Base-by-base conservation (phyloP, 805 yeast species). In the Myxozyma vanderwaltii region DNA sequence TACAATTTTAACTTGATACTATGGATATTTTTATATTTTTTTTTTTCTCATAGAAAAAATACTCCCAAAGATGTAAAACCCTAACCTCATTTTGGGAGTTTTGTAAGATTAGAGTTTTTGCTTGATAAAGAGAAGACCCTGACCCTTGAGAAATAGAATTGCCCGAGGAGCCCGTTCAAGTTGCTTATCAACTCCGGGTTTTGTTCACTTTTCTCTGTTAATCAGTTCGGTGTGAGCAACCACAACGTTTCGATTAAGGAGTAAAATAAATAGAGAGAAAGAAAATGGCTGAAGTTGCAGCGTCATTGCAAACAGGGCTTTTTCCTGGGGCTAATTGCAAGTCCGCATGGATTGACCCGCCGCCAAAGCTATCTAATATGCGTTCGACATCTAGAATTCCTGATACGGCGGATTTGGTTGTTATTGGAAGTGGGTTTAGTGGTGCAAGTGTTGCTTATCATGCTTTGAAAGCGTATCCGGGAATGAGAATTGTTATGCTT, bases 381-480 rank as follows among this genome's bases (percentile, higher is more conserved):
- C 48, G 60, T 13, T 45, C 63, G n/a, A 36, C 64, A 6, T 23
- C 55, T 5, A 31, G 8, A 7, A 59, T 79, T 10, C 82, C 82
- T 0, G 51, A 61, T 19, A 69, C 69, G 24, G 73, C 70, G 10
- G 81, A 79, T 56, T 69, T 76, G 7, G 68, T 78, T 26, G 73
- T 79, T 52, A 73, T 79, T 39, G 82, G 82, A 4, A 72, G 79
- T 1, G 82, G 82, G 4, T 77, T 77, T 58, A 72, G 80, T 15
- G 82, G 82, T 15, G 67, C 78, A 2, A 70, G 80, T 2, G 71
- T 72, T 7, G 79, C 79, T 0, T 72, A 72, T 59, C 73, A 72
- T 59, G 58, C 76, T 41, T 63, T 70, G 47, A 31, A 54, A 17
- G 48, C 57, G n/a, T 51, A 54, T 40, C 70, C 72, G 31, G 65